phyloP scores from a whole-genome alignment of 805 yeast species.

The Citeromyces matritensis region DNA sequence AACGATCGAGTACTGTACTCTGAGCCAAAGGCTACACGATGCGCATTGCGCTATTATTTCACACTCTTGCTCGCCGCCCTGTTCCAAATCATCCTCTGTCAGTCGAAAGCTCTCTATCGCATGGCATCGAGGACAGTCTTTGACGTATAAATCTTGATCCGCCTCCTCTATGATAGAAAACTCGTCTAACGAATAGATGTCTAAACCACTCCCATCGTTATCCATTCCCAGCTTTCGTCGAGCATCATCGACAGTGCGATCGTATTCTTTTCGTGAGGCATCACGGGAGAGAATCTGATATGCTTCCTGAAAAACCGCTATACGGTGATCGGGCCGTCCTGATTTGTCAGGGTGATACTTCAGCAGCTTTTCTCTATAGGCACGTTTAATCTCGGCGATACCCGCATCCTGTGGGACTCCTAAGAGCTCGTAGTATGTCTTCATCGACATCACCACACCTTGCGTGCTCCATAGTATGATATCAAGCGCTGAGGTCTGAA shows the following conservation, averaged over 20 bases:
- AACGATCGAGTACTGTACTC: conserved; percentile 1
- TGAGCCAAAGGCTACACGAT: background rate
- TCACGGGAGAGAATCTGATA: conserved; percentile 37
- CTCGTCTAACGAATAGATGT: conserved; percentile 48
- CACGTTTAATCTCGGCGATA: conserved; percentile 30
- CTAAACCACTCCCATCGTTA: conserved; percentile 54
- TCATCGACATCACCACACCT: too few species aligned
- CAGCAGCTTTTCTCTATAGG: conserved; percentile 50
- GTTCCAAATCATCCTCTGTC: conserved; percentile 38
- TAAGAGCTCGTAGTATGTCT: conserved; percentile 41
- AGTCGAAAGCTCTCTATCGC: conserved; percentile 36
- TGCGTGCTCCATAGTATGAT: too few species aligned
- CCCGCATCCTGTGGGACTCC: conserved; percentile 26
- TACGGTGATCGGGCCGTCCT: conserved; percentile 8
- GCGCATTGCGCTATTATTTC: background rate
- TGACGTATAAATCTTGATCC: conserved; percentile 18
- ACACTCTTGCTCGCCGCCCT: too few species aligned
- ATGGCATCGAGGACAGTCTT: conserved; percentile 57
- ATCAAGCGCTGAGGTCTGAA: too few species aligned
- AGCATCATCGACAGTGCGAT: conserved; percentile 21
- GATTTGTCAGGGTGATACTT: conserved; percentile 70
- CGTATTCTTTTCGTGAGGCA: conserved; percentile 30
- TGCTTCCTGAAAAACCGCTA: conserved; percentile 45
- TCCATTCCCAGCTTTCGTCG: conserved; percentile 9
- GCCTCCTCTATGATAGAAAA: conserved; percentile 23